Evolutionary conservation across 1,284 basidiomycete genomes (phyloP), one percentile per base, ranked within the genome.

Genomic region (Ganoderma boninense): DNA sequence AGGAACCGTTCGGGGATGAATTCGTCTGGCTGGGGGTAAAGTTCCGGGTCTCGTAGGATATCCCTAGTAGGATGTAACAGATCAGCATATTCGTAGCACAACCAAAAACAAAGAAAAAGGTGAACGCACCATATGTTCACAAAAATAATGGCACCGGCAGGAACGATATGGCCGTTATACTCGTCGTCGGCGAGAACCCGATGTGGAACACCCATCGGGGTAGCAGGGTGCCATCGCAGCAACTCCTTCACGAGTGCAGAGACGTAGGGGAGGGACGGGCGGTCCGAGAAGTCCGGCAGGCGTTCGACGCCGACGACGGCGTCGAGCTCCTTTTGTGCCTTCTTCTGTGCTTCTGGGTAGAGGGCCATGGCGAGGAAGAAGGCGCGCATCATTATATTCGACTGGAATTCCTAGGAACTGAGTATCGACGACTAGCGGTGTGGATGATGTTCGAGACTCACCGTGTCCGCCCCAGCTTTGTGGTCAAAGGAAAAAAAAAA

Each of bases 321-420:
- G 66, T 83, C 81, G 23, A 83, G 69, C 63, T 83, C 80, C 11
- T 69, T 71, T 64, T 81, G 80, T 1, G 80, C 81, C 42, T 73
- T 75, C 18, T 64, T 64, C 62, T 79, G 79, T 1, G 76, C 73
- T 5, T 80, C 75, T 0, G 80, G 82, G 59, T 77, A 70, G 26
- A 77, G 71, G 1, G 79, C 74, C 79, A 81, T 78, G 0, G 78
- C 79, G 20, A 81, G 66, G 23, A 82, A 64, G 61, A 80, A 80
- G 0, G 74, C 66, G 11, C 68, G 66, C 2, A 71, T 49, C 8
- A 70, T 40, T 8, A 23, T 7, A 5, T 8, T 57, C 29, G 26
- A 23, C 64, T 46, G 18, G n/a, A n/a, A n/a, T n/a, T n/a, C n/a
- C n/a, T n/a, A n/a, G n/a, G n/a, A n/a, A n/a, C n/a, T n/a, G n/a